Evolutionary conservation across 768 basidiomycete species (phyloP).

Genomic region (Suillus hirtellus): DNA sequence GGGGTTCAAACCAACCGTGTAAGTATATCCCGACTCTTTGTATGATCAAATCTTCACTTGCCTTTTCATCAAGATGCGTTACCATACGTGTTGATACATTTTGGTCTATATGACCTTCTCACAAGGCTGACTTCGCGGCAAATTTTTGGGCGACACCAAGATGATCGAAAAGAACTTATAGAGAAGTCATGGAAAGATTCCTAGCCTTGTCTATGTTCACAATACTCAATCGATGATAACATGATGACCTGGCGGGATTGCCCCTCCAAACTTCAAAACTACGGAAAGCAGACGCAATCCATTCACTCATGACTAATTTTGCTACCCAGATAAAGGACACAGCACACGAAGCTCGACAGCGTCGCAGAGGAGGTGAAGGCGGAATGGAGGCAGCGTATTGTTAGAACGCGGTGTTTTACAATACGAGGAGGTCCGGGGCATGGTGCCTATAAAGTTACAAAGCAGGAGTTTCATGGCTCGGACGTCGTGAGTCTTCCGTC

Average conservation of each 20-base stretch:
- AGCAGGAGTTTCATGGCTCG: slow-evolving; percentile 26
- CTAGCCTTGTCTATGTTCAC: not conserved
- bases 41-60: not conserved
- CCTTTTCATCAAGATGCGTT: not conserved
- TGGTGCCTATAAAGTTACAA: slow-evolving; percentile 23
- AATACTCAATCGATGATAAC: not conserved
- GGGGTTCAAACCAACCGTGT: not conserved
- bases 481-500: slow-evolving; percentile 28
- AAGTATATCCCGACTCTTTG: not conserved
- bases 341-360: slow-evolving; percentile 31
- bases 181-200: not conserved
- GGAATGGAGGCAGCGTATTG: slow-evolving; percentile 20
- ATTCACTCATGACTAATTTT: not conserved
- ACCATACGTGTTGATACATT: not conserved
- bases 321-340: slow-evolving; percentile 11
- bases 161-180: not conserved
- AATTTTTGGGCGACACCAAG: not conserved
- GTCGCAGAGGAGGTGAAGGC: slow-evolving; percentile 19
- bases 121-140: not conserved
- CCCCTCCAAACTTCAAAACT: not conserved
- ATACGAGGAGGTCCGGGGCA: slow-evolving; percentile 29
- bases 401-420: slow-evolving; percentile 30
- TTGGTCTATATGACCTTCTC: not conserved
- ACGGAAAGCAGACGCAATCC: not conserved
- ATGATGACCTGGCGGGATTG: not conserved